Base-by-base conservation (phyloP, 805 yeast genomes). In the Candida incommunis region DNA sequence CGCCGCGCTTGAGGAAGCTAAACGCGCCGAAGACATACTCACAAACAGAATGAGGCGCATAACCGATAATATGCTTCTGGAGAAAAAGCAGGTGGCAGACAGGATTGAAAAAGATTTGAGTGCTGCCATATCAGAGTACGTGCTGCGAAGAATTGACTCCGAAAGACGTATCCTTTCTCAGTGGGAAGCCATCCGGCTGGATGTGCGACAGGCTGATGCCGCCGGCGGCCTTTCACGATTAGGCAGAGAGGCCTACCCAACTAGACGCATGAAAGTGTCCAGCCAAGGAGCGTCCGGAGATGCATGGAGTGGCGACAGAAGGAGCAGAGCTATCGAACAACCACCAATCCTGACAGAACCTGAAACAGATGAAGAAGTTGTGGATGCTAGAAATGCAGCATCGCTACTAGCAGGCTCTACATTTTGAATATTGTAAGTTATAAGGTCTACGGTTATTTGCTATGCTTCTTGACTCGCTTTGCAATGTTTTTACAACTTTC, bases 351-450 rank as follows among this genome's bases (percentile, higher is more conserved):
- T 49, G 2, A 29, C 41, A 9, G 44, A 43, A 3, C 41, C 41
- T 16, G 51, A 41, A 11, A 53, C 42, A 4, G 58, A 61, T 16
- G 64, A 63, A 31, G 64, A 66, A 2, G 67, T 64, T 3, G 73
- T 86, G 3, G 90, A 85, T 61, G 94, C 95, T 0, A 76, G 75
- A 48, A 79, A 78, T 54, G 97, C 95, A 1, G 96, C 95, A 0
- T 68, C 76, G 27, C 54, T 90, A 35, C 67, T 88, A 23, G 94
- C 95, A 1, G 78, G 78, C 3, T 77, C 90, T 2, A 76, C 84
- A 3, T 83, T 83, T 44, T 22, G n/a, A n/a, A n/a, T n/a, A n/a
- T n/a, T n/a, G n/a, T n/a, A n/a, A n/a, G n/a, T n/a, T n/a, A n/a
- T n/a, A n/a, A n/a, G n/a, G n/a, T n/a, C n/a, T n/a, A n/a, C n/a